These are phyloP conservation scores for Blastocystis sp. DNA, from an alignment of 352 stramenopile genomes.

Conservation along the genomic window DNA sequence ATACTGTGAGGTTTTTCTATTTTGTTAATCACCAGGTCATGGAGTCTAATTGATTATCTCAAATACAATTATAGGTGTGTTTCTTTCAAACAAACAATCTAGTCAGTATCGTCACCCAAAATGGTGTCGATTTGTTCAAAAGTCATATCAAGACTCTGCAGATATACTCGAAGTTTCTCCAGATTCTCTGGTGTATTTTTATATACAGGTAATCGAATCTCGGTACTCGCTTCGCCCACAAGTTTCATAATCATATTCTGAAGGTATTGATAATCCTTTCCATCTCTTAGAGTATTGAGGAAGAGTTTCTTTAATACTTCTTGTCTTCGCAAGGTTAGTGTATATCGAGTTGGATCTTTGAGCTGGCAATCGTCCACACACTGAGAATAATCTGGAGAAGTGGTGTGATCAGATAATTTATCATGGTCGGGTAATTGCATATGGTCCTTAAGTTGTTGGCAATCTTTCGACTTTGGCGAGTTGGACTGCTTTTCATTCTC, in stretches of 20 bases:
- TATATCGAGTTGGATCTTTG: neutral
- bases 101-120: slow-evolving; percentile 38
- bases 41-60: neutral
- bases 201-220: neutral
- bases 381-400: too few relatives aligned
- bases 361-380: neutral
- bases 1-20: neutral
- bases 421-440: too few relatives aligned
- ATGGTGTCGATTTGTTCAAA: slow-evolving; percentile 53
- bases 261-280: slow-evolving; percentile 16
- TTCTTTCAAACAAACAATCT: slow-evolving; percentile 54
- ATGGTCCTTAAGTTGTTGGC: too few relatives aligned
- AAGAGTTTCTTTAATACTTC: slow-evolving; percentile 20
- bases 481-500: neutral
- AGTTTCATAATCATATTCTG: neutral
- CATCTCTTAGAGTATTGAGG: neutral
- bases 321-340: neutral
- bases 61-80: slow-evolving; percentile 3
- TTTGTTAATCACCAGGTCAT: neutral
- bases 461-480: too few relatives aligned
- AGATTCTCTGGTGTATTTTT: slow-evolving; percentile 55
- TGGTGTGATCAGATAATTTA: neutral
- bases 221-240: neutral
- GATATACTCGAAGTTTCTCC: slow-evolving; percentile 20
- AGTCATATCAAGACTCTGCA: slow-evolving; percentile 17